Percentiles rank a stretch among this genome's conserved stretches.
Conservation (phyloP, 495 filamentous ascomycete genomes). For the Massariosphaeria phaeospora region DNA sequence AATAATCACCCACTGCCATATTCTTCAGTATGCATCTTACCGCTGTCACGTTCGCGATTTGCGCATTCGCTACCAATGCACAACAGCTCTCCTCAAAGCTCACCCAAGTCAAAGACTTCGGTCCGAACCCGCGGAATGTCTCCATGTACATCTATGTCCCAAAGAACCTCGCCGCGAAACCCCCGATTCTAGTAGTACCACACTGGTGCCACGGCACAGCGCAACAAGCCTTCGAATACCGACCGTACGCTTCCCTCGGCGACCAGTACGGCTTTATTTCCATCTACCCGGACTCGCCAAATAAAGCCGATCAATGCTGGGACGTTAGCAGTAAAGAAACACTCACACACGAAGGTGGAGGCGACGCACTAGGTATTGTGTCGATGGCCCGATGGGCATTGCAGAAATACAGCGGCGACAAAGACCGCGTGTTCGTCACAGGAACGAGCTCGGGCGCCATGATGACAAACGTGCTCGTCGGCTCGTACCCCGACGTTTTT, state of each 20-base stretch:
- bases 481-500: constrained; percentile 56
- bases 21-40: too few species aligned
- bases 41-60: too few species aligned
- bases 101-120: constrained; percentile 25
- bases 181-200: constrained; percentile 28
- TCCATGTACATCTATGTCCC: constrained; percentile 32
- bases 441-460: constrained; percentile 49
- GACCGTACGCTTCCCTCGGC: constrained; percentile 22
- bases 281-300: constrained; percentile 33
- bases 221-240: constrained; percentile 20
- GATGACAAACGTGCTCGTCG: constrained; percentile 52
- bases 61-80: too few species aligned
- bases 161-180: constrained; percentile 16
- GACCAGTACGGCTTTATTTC: constrained; percentile 30
- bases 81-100: constrained; percentile 21
- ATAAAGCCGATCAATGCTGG: constrained; percentile 49
- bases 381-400: constrained; percentile 54
- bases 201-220: constrained; percentile 32
- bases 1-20: too few species aligned
- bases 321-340: constrained; percentile 47
- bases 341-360: constrained; percentile 50
- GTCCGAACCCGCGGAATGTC: constrained; percentile 30
- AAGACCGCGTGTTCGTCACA: constrained; percentile 48
- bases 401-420: constrained; percentile 47
- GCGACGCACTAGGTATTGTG: constrained; percentile 51